Conservation (phyloP, 2,329 filamentous ascomycete species). For the Juglanconis oblonga region DNA sequence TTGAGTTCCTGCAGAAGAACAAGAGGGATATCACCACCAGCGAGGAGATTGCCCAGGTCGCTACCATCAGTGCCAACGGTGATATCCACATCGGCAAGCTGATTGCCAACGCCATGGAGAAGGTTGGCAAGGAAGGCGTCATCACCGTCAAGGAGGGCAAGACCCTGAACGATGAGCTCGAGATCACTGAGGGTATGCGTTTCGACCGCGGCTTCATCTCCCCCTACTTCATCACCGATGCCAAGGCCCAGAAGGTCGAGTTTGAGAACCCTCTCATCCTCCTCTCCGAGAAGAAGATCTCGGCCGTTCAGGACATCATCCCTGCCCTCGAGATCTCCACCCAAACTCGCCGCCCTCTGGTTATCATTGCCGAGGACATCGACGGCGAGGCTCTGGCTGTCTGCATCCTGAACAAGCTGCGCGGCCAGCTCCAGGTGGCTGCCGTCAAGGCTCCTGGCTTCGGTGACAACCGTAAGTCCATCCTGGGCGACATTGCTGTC, state of each 20-base stretch:
- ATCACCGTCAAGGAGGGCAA: slow-evolving; percentile 99
- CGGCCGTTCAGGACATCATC: slow-evolving; percentile 97
- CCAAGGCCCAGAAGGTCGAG: slow-evolving; percentile 98
- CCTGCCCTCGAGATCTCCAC: slow-evolving; percentile 96
- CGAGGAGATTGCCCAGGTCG: slow-evolving; percentile 95
- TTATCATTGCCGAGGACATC: slow-evolving; percentile 99
- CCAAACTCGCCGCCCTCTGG: slow-evolving; percentile 87
- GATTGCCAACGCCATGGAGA: slow-evolving; percentile 98
- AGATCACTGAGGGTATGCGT: slow-evolving; percentile 99
- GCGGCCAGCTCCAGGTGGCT: slow-evolving; percentile 96
- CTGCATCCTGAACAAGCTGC: slow-evolving; percentile 99
- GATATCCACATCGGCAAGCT: slow-evolving; percentile 92
- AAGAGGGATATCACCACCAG: slow-evolving; percentile 98
- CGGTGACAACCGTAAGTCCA: slow-evolving; percentile 99
- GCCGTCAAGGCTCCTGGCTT: slow-evolving; percentile 99
- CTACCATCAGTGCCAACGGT: slow-evolving; percentile 96
- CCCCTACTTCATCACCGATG: slow-evolving; percentile 99
- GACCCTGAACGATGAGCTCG: slow-evolving; percentile 95
- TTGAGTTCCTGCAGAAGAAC: slow-evolving; percentile 91
- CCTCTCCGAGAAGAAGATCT: slow-evolving; percentile 99
- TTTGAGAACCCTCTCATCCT: slow-evolving; percentile 99
- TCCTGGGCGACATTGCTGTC: slow-evolving; percentile 93
- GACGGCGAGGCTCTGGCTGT: slow-evolving; percentile 97
- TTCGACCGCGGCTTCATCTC: slow-evolving; percentile 99
- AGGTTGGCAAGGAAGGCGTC: slow-evolving; percentile 99